phyloP scores from a whole-genome alignment of 129 eudicot species.

The Flaveria bidentis region DNA sequence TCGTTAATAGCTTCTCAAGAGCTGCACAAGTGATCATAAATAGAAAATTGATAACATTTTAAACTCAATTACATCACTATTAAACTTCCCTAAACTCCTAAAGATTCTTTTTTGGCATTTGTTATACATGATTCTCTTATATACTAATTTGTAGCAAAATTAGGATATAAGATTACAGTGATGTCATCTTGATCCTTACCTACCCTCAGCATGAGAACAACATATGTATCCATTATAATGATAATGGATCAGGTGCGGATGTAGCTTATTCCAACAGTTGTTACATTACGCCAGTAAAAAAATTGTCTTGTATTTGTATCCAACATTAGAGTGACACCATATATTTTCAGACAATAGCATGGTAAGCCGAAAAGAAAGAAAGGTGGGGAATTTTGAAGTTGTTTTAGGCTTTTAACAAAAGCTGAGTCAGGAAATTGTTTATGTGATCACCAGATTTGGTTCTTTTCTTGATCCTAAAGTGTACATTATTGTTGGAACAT shows the following conservation, averaged over 20 bases:
- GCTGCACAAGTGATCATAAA: constrained; percentile 40
- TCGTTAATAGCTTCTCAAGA: constrained; percentile 64
- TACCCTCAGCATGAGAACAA: neutral
- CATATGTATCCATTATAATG: neutral
- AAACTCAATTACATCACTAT: neutral
- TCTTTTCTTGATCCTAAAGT: neutral
- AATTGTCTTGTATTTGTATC: too few relatives aligned
- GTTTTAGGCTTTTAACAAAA: too few relatives aligned
- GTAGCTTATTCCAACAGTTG: neutral
- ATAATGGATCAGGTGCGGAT: neutral
- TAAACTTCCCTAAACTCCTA: neutral
- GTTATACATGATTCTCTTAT: neutral
- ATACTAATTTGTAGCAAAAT: neutral
- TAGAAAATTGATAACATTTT: neutral
- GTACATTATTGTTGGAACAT: too few relatives aligned
- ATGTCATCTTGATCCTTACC: neutral
- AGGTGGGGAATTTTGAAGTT: too few relatives aligned
- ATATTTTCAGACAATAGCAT: too few relatives aligned
- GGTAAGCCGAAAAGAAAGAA: too few relatives aligned
- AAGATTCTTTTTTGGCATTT: neutral
- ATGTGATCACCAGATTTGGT: neutral
- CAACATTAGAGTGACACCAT: too few relatives aligned
- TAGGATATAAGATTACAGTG: neutral
- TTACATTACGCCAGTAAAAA: too few relatives aligned
- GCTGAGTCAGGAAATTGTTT: neutral